Base-by-base conservation (phyloP, 2,329 filamentous ascomycete species). In the Mariannaea elegans region DNA sequence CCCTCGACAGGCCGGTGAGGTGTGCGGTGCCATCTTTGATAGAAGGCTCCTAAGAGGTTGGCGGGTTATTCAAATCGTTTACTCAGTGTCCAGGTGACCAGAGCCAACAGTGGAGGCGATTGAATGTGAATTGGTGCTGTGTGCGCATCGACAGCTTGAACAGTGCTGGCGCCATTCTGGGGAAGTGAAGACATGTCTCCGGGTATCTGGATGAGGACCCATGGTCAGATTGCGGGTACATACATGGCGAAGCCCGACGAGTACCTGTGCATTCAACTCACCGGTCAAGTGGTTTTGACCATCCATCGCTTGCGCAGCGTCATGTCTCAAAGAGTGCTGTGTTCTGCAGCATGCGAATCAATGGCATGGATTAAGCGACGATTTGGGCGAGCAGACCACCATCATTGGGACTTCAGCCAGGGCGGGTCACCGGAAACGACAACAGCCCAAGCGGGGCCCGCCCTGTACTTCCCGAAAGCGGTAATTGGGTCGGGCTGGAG, bases 361-460 rank as follows among this genome's bases (percentile, higher is more conserved):
- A 57, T 50, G 47, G 45, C 65, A 61, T 66, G 66, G 62, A 59
- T 67, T 69, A 70, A 69, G 68, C 66, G 68, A 70, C 64, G 47
- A 44, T 66, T 61, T 34, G 45, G 60, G 64, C 27, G 48, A 56
- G 50, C 47, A 63, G 56, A 47, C 53, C 59, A 62, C 62, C 58
- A 61, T 39, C 50, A 47, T 48, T 50, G 52, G 46, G 48, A 47
- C 58, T 55, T 61, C 64, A 60, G 61, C 61, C 59, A 65, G 50
- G 53, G 61, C 61, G 66, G 68, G 63, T 66, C 68, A 68, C 58
- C 66, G 61, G 65, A 68, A 67, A 66, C 59, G 63, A 68, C 56
- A 57, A 59, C 48, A 50, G 34, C 24, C 50, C 60, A 59, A 52
- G 59, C 61, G 61, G 61, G 47, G 50, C 54, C 58, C 29, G 47